Conservation (phyloP, 192 early-diverging fungal species). For the Martensiomyces pterosporus region DNA sequence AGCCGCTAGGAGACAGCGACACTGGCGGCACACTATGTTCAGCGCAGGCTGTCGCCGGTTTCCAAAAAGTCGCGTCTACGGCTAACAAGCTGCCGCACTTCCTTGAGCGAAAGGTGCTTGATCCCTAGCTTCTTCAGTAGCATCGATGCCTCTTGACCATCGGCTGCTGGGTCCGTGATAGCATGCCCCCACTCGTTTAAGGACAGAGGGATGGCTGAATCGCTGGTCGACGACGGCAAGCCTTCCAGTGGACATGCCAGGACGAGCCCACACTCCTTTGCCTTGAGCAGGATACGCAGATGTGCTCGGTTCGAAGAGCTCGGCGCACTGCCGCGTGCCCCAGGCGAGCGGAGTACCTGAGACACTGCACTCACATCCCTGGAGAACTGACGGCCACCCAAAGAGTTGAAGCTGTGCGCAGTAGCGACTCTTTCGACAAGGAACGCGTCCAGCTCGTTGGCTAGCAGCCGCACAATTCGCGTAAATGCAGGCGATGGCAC, state of each 20-base stretch:
- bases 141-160: slow-evolving; percentile 17
- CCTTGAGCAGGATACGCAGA: slow-evolving; percentile 10
- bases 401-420: slow-evolving; percentile 24
- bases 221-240: not conserved
- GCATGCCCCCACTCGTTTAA: slow-evolving; percentile 30
- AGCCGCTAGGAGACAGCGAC: no score
- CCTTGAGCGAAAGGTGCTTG: slow-evolving; percentile 14
- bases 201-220: slow-evolving; percentile 13
- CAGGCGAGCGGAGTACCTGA: slow-evolving; percentile 13
- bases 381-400: slow-evolving; percentile 31
- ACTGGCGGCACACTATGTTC: not conserved
- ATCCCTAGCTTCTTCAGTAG: slow-evolving; percentile 38
- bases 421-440: slow-evolving; percentile 33
- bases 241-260: slow-evolving; percentile 19
- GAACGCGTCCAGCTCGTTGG: slow-evolving; percentile 32
- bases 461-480: slow-evolving; percentile 21
- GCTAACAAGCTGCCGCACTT: slow-evolving; percentile 25
- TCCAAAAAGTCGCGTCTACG: not conserved
- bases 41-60: not conserved
- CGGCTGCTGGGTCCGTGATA: slow-evolving; percentile 10
- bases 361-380: slow-evolving; percentile 20
- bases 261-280: slow-evolving; percentile 18
- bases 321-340: no score
- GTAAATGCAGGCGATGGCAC: slow-evolving; percentile 20
- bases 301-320: not conserved